A percentile compares a stretch with the other conserved stretches of the same genome.
phyloP scores from a whole-genome alignment of 176 grass and related monocot species.

The Ensete glaucum region DNA sequence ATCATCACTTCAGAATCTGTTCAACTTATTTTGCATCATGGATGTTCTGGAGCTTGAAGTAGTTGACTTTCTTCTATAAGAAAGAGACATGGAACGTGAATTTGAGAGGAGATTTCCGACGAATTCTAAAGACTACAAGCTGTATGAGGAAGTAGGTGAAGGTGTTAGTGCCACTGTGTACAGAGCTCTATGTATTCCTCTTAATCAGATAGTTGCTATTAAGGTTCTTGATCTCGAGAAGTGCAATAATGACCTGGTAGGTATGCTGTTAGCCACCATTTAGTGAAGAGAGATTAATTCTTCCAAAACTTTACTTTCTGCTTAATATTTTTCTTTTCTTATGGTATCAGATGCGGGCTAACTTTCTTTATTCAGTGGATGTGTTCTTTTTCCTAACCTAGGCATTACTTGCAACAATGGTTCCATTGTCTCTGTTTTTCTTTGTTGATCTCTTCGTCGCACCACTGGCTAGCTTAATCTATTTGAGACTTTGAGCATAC shows the following conservation, averaged over 20 bases:
- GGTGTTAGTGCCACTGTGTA: constrained; percentile 25
- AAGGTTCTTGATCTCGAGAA: constrained; percentile 98
- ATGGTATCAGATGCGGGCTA: too few species aligned
- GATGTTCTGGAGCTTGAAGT: constrained; percentile 8
- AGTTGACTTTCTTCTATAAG: constrained; percentile 28
- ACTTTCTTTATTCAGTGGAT: too few species aligned
- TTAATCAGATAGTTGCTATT: constrained; percentile 77
- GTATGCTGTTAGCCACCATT: constrained; percentile 1
- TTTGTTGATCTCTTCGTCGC: too few species aligned
- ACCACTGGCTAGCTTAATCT: too few species aligned
- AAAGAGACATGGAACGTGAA: constrained; percentile 29
- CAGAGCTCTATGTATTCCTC: constrained; percentile 68
- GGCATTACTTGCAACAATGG: too few species aligned
- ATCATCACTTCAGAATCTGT: background rate
- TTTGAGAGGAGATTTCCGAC: constrained; percentile 48
- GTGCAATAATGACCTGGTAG: constrained; percentile 88
- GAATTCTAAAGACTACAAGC: constrained; percentile 46
- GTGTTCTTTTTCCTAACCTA: too few species aligned
- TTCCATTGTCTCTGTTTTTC: too few species aligned
- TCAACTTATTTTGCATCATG: constrained; percentile 25
- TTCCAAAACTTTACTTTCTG: background rate
- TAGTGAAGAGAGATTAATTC: background rate
- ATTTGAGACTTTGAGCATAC: too few species aligned
- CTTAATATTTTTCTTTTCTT: too few species aligned
- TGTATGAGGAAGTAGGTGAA: constrained; percentile 60